A percentile compares a stretch with the other conserved stretches of the same genome.
phyloP scores from a whole-genome alignment of 2,329 filamentous ascomycete genomes.

The Dothiorella sarmentorum region DNA sequence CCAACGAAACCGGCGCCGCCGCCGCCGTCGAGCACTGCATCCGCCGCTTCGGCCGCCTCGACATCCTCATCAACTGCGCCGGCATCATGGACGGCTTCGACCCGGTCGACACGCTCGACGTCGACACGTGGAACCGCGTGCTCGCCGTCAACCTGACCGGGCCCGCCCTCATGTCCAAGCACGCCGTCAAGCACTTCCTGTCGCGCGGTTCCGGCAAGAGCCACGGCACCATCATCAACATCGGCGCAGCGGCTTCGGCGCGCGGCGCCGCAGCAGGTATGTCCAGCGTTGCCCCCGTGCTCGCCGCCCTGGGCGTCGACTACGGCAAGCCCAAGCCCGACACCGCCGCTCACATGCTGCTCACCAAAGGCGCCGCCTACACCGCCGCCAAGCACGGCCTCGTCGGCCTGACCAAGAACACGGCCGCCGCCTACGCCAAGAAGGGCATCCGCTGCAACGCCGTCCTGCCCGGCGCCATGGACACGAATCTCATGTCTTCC shows the following conservation, averaged over 20 bases:
- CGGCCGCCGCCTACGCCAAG: slow-evolving; percentile 45
- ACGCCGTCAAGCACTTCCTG: slow-evolving; percentile 49
- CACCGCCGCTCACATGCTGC: neutral
- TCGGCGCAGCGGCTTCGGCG: slow-evolving; percentile 27
- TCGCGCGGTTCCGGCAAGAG: slow-evolving; percentile 33
- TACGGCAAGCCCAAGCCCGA: slow-evolving; percentile 22
- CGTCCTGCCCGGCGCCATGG: slow-evolving; percentile 40
- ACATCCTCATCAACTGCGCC: slow-evolving; percentile 59
- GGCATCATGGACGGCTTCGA: slow-evolving; percentile 58
- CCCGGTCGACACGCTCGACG: slow-evolving; percentile 48
- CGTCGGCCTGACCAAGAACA: slow-evolving; percentile 47
- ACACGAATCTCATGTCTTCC: slow-evolving; percentile 48
- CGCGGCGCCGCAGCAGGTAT: slow-evolving; percentile 13
- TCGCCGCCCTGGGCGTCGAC: neutral
- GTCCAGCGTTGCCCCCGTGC: neutral
- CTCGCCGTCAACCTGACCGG: slow-evolving; percentile 57
- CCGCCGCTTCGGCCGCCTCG: slow-evolving; percentile 44
- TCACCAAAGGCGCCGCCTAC: slow-evolving; percentile 42
- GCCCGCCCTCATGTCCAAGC: slow-evolving; percentile 51
- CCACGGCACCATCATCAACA: slow-evolving; percentile 52
- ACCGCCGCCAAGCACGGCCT: slow-evolving; percentile 46
- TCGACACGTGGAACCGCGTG: slow-evolving; percentile 51
- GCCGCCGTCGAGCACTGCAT: slow-evolving; percentile 9
- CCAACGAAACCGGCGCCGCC: slow-evolving; percentile 2
- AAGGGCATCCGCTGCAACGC: slow-evolving; percentile 48